These are phyloP conservation scores for Pleurozium schreberi DNA, from an alignment of 225 moss, liverwort and hornwort species.

Conservation along the genomic window DNA sequence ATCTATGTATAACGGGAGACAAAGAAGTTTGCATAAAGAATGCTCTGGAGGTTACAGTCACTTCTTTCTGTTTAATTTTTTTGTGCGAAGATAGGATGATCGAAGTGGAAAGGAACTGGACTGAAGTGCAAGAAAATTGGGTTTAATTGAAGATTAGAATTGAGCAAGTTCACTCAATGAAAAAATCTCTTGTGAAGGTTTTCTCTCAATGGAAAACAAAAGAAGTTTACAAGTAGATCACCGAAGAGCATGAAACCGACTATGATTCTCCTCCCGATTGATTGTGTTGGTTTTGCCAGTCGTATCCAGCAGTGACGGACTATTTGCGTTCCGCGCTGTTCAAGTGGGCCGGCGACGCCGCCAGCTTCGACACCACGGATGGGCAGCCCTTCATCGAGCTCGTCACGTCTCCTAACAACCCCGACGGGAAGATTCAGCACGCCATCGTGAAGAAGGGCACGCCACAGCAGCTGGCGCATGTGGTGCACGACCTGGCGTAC, in stretches of 20 bases:
- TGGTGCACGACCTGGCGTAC: conserved; percentile 70
- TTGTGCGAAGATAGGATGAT: background rate
- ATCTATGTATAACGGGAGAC: background rate
- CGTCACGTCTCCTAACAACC: conserved; percentile 70
- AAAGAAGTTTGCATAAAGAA: background rate
- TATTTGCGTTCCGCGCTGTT: conserved; percentile 49
- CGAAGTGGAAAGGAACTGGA: background rate
- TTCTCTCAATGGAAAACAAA: background rate
- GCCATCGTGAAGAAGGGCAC: conserved; percentile 36
- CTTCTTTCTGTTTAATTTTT: background rate
- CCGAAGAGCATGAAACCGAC: background rate
- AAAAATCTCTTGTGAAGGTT: background rate
- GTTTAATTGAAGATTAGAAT: background rate
- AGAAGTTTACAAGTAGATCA: no score
- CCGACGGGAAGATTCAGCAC: conserved; percentile 46
- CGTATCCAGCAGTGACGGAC: conserved; percentile 52
- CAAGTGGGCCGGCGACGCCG: conserved; percentile 67
- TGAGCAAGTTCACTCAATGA: no score
- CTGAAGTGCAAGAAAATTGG: background rate
- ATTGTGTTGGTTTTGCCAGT: conserved; percentile 6
- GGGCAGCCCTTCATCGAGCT: conserved; percentile 53
- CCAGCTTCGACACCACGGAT: conserved; percentile 8
- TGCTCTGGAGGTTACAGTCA: background rate
- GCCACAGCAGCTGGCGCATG: background rate
- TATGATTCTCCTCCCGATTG: background rate